Evolutionary conservation across 352 stramenopile genomes (phyloP).

Genomic region (Phytopythium oedochilum): DNA sequence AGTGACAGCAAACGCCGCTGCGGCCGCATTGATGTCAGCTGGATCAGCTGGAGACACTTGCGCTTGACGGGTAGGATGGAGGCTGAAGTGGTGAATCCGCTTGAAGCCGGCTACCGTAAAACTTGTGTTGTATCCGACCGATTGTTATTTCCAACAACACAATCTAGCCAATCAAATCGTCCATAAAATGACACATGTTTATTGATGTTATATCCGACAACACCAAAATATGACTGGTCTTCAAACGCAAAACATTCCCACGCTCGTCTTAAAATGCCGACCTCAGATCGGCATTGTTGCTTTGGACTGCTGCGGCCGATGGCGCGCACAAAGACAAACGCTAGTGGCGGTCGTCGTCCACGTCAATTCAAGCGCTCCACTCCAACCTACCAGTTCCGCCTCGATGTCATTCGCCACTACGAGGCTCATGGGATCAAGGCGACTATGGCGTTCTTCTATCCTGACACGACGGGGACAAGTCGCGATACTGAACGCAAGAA

Average conservation of each 20-base stretch:
- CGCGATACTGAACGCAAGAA: not conserved
- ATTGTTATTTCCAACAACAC: not conserved
- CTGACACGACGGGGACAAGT: no score
- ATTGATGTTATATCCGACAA: not conserved
- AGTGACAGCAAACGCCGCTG: not conserved
- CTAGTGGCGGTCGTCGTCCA: not conserved
- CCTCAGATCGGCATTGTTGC: no score
- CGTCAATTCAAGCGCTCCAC: constrained; percentile 12
- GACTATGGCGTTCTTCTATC: not conserved
- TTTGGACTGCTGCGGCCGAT: no score
- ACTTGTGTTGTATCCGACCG: not conserved
- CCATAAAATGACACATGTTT: not conserved
- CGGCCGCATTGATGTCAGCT: not conserved
- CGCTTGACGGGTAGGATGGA: not conserved
- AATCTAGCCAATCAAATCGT: not conserved
- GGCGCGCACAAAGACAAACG: no score
- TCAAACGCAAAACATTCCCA: no score
- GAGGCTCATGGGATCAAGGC: not conserved
- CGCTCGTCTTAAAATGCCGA: not conserved
- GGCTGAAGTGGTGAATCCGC: not conserved
- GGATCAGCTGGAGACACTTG: not conserved
- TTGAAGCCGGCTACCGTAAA: not conserved
- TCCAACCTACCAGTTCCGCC: constrained; percentile 1
- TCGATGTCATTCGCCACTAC: not conserved
- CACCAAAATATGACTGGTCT: no score